Conservation (phyloP, 805 yeast genomes). For the Wickerhamiella nectarea region DNA sequence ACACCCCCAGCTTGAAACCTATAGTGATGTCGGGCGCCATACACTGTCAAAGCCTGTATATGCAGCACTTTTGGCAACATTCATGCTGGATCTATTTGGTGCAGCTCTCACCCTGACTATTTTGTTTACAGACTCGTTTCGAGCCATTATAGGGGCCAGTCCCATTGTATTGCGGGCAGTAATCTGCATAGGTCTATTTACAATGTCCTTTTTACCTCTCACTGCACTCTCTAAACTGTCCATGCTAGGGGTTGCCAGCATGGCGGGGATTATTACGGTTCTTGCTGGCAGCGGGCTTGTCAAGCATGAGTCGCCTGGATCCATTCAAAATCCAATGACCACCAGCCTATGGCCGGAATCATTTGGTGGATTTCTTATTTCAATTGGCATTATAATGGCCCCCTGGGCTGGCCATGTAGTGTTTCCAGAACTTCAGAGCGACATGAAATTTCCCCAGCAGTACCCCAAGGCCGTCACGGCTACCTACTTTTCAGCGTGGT, state of each 20-base stretch:
- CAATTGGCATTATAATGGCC: constrained; percentile 33
- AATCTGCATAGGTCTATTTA: background rate
- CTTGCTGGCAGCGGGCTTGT: constrained; percentile 53
- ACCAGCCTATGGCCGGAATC: constrained; percentile 55
- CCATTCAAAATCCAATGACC: constrained; percentile 49
- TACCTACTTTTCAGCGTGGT: constrained; percentile 43
- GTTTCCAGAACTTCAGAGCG: constrained; percentile 60
- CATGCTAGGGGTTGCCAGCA: constrained; percentile 56
- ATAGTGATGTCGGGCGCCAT: constrained; percentile 65
- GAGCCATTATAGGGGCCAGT: constrained; percentile 40
- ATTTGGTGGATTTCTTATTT: constrained; percentile 33
- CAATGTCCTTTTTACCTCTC: constrained; percentile 52
- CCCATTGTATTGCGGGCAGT: constrained; percentile 50
- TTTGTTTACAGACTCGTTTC: constrained; percentile 71
- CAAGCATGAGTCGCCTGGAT: constrained; percentile 57
- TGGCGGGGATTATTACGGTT: constrained; percentile 46
- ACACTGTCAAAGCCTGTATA: constrained; percentile 48
- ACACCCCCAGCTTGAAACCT: constrained; percentile 67
- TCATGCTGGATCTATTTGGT: constrained; percentile 65
- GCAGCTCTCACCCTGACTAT: constrained; percentile 72
- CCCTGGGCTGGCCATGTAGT: constrained; percentile 79
- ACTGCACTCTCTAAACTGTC: constrained; percentile 56
- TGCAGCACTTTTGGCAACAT: constrained; percentile 55
- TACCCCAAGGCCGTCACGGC: constrained; percentile 37
- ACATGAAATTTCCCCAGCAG: constrained; percentile 55